Percentiles rank a stretch among this genome's conserved stretches.
Evolutionary conservation across 148 eudicot species (phyloP).

Genomic region (Chenopodium formosanum): DNA sequence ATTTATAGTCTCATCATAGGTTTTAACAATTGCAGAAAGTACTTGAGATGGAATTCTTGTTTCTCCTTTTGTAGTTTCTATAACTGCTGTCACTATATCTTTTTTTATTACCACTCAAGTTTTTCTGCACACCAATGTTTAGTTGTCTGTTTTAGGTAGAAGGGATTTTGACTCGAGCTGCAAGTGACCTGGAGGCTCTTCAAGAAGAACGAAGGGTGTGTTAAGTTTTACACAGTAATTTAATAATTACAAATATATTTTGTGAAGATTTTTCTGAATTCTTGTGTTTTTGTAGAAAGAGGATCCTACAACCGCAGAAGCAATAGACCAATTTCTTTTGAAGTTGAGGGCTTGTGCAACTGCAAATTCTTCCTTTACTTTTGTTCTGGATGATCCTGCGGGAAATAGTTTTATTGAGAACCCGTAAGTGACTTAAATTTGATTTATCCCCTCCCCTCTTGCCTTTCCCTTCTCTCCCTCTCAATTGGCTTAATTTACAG

Average conservation of each 20-base stretch:
- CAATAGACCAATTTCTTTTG: slow-evolving; percentile 69
- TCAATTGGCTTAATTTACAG: background rate
- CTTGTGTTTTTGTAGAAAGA: slow-evolving; percentile 56
- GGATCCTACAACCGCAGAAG: slow-evolving; percentile 84
- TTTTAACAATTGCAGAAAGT: background rate
- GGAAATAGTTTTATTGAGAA: slow-evolving; percentile 96
- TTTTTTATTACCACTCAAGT: background rate
- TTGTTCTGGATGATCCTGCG: slow-evolving; percentile 91
- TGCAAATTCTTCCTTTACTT: slow-evolving; percentile 66
- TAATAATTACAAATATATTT: background rate
- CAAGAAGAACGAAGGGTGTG: slow-evolving; percentile 90
- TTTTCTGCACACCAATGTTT: background rate
- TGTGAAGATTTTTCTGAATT: slow-evolving; percentile 4
- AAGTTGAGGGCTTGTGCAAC: slow-evolving; percentile 78
- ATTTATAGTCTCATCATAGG: background rate
- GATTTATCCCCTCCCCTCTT: background rate
- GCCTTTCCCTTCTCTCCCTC: slow-evolving; percentile 26
- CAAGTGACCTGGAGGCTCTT: slow-evolving; percentile 71
- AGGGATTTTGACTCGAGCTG: slow-evolving; percentile 81
- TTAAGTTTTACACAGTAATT: background rate
- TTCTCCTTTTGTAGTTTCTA: slow-evolving; percentile 1
- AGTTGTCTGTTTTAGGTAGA: slow-evolving; percentile 52
- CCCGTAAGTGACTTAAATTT: slow-evolving; percentile 46
- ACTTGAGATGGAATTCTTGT: background rate
- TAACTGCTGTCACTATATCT: slow-evolving; percentile 2